Percentiles rank a stretch among this genome's conserved stretches.
phyloP scores from a whole-genome alignment of 805 yeast genomes.

The Kodamaea neixiangensis region DNA sequence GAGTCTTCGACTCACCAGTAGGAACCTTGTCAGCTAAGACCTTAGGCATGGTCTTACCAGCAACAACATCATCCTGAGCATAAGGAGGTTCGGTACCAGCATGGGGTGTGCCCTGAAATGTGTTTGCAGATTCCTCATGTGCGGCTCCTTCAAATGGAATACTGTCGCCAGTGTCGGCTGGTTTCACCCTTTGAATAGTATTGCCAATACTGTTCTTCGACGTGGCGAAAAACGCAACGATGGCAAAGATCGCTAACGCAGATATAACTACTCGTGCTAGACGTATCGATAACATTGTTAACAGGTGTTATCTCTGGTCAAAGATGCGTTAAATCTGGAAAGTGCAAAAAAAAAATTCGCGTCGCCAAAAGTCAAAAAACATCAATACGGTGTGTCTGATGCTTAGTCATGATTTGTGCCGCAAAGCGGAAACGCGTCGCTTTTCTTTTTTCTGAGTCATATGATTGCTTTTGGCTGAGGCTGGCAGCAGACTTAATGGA shows the following conservation, averaged over 20 bases:
- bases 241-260: constrained; percentile 50
- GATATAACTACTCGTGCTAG: constrained; percentile 55
- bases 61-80: constrained; percentile 17
- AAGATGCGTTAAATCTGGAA: neutral
- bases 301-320: constrained; percentile 6
- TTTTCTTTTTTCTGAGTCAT: constrained; percentile 3
- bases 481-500: neutral
- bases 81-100: constrained; percentile 40
- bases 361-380: neutral
- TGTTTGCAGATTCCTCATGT: constrained; percentile 21
- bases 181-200: constrained; percentile 33
- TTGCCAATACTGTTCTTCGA: constrained; percentile 40
- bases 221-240: constrained; percentile 51
- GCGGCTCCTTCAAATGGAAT: constrained; percentile 21
- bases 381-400: neutral
- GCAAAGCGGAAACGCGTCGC: neutral
- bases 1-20: constrained; percentile 16
- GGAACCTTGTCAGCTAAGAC: constrained; percentile 27
- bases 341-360: neutral
- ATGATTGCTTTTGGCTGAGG: neutral
- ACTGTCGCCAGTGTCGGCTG: constrained; percentile 25
- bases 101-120: constrained; percentile 37
- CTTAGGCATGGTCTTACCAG: constrained; percentile 17
- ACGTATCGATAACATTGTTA: constrained; percentile 40
- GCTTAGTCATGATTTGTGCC: too few relatives aligned